Base-by-base conservation (phyloP, 345 rosid species). In the Clausena lansium region DNA sequence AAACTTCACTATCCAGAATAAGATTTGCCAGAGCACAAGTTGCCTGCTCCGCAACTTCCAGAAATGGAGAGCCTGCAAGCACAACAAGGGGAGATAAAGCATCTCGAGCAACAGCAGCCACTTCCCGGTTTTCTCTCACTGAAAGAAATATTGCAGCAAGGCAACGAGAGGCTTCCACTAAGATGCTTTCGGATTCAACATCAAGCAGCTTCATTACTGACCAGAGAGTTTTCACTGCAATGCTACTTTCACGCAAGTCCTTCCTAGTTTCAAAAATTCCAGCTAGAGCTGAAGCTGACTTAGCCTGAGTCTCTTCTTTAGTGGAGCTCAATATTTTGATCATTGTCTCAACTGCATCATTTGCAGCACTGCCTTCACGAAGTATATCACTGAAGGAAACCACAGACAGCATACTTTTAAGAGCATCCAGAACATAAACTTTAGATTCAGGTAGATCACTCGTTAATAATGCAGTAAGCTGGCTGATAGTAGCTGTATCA, bases 371-470 rank as follows among this genome's bases (percentile, higher is more conserved):
- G 74, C 99, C 99, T 82, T 97, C 98, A 68, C 94, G 91, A 55
- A 92, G 79, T 83, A 90, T 89, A 81, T 97, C 99, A 74, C 35
- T 86, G 82, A 93, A 83, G 63, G 93, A 84, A 76, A 92, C 96
- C 81, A 92, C 94, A 77, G 94, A 93, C 77, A 97, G 97, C 99
- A 97, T 94, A 81, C 95, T 94, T 84, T 85, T 91, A 66, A 97
- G 86, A 72, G 98, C 98, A 87, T 97, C 99, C 88, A 97, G 88
- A 86, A 97, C 92, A 80, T 93, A 83, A 45, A 91, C 84, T 86
- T 97, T 97, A 66, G 99, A 97, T 88, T 94, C 99, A 58, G 99
- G 98, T 60, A 91, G 89, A 78, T 97, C 98, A 71, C 99, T 94
- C 82, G 98, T 97, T 70, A 97, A 81, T 74, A 97, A 78, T 76